These are phyloP conservation scores for Voacanga thouarsii DNA, from an alignment of 257 asterid genomes.

Conservation along the genomic window DNA sequence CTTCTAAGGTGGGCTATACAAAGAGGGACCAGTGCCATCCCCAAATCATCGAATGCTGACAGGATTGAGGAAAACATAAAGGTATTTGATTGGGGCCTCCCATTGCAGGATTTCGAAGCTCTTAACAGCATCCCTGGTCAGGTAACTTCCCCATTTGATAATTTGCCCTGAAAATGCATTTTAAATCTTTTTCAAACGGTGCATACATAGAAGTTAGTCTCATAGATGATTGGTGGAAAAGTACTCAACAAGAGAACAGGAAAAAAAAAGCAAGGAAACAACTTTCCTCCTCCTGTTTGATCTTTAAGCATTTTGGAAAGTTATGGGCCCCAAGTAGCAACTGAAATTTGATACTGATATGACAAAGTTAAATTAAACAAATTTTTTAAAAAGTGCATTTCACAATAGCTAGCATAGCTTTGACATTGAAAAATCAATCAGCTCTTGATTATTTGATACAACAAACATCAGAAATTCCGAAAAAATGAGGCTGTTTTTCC, in stretches of 20 bases:
- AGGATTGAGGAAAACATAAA: slow-evolving; percentile 54
- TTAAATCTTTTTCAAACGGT: neutral
- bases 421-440: neutral
- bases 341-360: neutral
- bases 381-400: neutral
- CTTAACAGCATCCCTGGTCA: slow-evolving; percentile 46
- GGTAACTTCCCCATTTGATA: slow-evolving; percentile 25
- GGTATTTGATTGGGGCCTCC: slow-evolving; percentile 59
- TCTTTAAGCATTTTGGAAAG: neutral
- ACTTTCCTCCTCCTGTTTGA: neutral
- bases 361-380: neutral
- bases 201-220: neutral
- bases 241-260: neutral
- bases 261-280: neutral
- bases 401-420: neutral
- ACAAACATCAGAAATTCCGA: too few species aligned
- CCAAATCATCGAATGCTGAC: slow-evolving; percentile 47
- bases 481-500: too few species aligned
- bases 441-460: neutral
- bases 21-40: slow-evolving; percentile 68
- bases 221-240: neutral
- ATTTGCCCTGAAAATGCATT: neutral
- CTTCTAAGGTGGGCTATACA: slow-evolving; percentile 74
- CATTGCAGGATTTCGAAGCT: slow-evolving; percentile 53
- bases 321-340: neutral